Percentiles rank a stretch among this genome's conserved stretches.
phyloP scores from a whole-genome alignment of 257 asterid species.

The Ajuga chamaepitys region DNA sequence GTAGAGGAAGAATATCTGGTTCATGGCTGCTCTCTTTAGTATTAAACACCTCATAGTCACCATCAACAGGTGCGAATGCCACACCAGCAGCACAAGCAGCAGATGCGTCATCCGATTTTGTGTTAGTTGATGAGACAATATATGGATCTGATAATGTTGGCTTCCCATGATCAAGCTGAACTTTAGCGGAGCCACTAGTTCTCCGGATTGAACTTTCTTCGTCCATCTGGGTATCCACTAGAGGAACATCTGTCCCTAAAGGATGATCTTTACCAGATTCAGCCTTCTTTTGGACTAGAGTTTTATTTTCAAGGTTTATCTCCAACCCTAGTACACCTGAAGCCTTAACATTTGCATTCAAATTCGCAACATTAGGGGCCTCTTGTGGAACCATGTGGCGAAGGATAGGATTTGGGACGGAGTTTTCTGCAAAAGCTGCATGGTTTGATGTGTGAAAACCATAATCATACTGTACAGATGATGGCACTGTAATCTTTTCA shows the following conservation, averaged over 20 bases:
- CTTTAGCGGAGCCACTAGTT: slow-evolving; percentile 34
- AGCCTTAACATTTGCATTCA: slow-evolving; percentile 23
- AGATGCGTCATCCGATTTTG: slow-evolving; percentile 35
- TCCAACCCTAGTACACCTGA: slow-evolving; percentile 31
- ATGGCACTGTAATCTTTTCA: slow-evolving; percentile 20
- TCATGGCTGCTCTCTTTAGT: slow-evolving; percentile 38
- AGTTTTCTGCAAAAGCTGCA: slow-evolving; percentile 32
- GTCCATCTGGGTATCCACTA: slow-evolving; percentile 39
- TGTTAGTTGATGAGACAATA: slow-evolving; percentile 18
- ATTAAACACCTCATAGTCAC: slow-evolving; percentile 26
- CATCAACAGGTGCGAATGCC: slow-evolving; percentile 30
- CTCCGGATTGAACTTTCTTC: slow-evolving; percentile 42
- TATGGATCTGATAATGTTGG: slow-evolving; percentile 27
- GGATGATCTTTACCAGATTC: slow-evolving; percentile 38
- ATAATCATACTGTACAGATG: slow-evolving; percentile 31
- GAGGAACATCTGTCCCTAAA: slow-evolving; percentile 28
- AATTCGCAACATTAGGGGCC: slow-evolving; percentile 27
- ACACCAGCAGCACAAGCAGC: slow-evolving; percentile 24
- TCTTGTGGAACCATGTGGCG: slow-evolving; percentile 31
- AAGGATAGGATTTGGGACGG: slow-evolving; percentile 26
- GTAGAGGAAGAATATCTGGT: slow-evolving; percentile 49
- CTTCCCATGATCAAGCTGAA: slow-evolving; percentile 38
- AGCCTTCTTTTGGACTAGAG: slow-evolving; percentile 31
- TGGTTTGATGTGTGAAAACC: slow-evolving; percentile 35
- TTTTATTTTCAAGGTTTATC: slow-evolving; percentile 30